Evolutionary conservation across 805 yeast species (phyloP).

Genomic region (Saturnispora halmiae): DNA sequence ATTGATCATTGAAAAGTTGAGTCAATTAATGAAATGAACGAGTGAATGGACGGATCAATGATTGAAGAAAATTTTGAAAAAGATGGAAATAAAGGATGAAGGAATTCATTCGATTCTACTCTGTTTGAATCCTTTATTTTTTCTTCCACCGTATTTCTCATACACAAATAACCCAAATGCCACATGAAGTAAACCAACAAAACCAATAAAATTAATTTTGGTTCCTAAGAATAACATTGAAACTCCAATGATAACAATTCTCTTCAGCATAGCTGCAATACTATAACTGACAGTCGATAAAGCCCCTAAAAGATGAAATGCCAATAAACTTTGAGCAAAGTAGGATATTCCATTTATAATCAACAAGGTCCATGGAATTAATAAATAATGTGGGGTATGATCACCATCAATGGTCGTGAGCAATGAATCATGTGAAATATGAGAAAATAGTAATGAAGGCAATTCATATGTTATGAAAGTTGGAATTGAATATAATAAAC

Average conservation of each 20-base stretch:
- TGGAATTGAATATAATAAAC: slow-evolving; percentile 61
- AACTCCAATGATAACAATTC: slow-evolving; percentile 73
- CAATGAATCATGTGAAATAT: slow-evolving; percentile 9
- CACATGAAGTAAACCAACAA: slow-evolving; percentile 42
- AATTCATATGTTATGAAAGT: slow-evolving; percentile 64
- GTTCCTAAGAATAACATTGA: slow-evolving; percentile 61
- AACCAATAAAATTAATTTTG: slow-evolving; percentile 37
- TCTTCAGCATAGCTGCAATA: slow-evolving; percentile 78
- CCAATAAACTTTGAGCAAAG: slow-evolving; percentile 69
- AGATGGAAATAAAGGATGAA: neutral
- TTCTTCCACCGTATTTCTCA: slow-evolving; percentile 43
- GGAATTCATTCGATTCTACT: slow-evolving; percentile 10
- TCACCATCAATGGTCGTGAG: slow-evolving; percentile 3
- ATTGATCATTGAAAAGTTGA: too few relatives aligned
- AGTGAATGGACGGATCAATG: too few relatives aligned
- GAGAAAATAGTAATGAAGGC: slow-evolving; percentile 19
- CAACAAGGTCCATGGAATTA: slow-evolving; percentile 40
- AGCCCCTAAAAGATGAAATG: slow-evolving; percentile 72
- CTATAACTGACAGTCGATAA: slow-evolving; percentile 81
- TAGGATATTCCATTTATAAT: slow-evolving; percentile 66
- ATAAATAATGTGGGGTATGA: slow-evolving; percentile 18
- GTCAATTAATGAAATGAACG: too few relatives aligned
- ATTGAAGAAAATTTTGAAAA: neutral
- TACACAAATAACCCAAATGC: slow-evolving; percentile 51
- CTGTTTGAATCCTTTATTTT: slow-evolving; percentile 17